Conservation (phyloP, 441 rosid genomes). For the Manihot esculenta region DNA sequence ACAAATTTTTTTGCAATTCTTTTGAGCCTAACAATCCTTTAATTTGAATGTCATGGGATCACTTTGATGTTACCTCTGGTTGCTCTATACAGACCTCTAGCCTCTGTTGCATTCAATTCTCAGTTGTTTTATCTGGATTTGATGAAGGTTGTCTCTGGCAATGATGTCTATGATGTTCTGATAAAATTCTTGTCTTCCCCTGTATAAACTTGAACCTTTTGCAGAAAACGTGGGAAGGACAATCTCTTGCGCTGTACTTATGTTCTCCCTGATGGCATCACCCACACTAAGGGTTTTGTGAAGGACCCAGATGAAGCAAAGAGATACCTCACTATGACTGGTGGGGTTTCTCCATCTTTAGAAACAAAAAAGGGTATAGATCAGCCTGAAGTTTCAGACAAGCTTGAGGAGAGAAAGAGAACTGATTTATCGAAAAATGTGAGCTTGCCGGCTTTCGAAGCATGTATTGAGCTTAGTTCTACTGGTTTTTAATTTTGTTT, state of each 20-base stretch:
- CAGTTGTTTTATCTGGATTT: background rate
- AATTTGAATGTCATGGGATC: too few species aligned
- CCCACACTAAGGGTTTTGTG: conserved; percentile 79
- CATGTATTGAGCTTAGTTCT: conserved; percentile 1
- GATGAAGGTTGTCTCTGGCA: too few species aligned
- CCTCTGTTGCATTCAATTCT: background rate
- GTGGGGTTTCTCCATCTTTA: conserved; percentile 24
- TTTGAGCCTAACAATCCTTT: too few species aligned
- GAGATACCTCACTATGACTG: conserved; percentile 39
- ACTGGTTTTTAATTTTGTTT: background rate
- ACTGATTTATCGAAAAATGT: conserved; percentile 72
- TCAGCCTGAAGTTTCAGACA: conserved; percentile 35
- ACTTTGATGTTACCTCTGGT: too few species aligned
- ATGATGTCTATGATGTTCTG: background rate
- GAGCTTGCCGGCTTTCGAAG: background rate
- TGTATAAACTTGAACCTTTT: background rate
- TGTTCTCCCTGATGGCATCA: conserved; percentile 89
- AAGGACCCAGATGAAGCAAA: conserved; percentile 70
- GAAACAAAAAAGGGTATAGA: conserved; percentile 26
- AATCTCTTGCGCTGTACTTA: conserved; percentile 67
- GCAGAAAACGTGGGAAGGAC: conserved; percentile 56
- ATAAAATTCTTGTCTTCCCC: background rate
- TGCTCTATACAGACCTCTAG: too few species aligned
- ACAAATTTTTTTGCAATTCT: too few species aligned
- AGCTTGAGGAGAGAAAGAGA: conserved; percentile 46